Evolutionary conservation across 805 yeast genomes (phyloP).

Genomic region (Starmerella sp.): DNA sequence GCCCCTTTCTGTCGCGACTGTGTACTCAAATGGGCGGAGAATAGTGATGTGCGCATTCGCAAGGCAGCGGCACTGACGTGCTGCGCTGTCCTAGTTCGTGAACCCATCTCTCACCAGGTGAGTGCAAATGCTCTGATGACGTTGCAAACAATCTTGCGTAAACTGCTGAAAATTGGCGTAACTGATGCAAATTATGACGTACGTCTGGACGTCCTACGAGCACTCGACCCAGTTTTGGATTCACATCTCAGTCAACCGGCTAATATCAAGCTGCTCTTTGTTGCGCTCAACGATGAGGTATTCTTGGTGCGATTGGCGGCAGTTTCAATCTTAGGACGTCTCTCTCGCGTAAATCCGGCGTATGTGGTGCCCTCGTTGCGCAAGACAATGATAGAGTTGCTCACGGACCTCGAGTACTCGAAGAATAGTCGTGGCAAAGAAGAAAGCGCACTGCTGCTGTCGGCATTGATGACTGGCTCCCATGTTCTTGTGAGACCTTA

Average conservation of each 20-base stretch:
- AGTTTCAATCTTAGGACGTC: conserved; percentile 66
- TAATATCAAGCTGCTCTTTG: conserved; percentile 70
- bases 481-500: conserved; percentile 80
- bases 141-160: conserved; percentile 74
- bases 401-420: conserved; percentile 78
- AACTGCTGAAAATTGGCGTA: conserved; percentile 67
- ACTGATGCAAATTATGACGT: conserved; percentile 84
- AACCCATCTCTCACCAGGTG: conserved; percentile 73
- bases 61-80: conserved; percentile 78
- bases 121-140: conserved; percentile 71
- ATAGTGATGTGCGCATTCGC: conserved; percentile 66
- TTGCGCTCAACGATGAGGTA: conserved; percentile 83
- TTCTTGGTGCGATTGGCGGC: conserved; percentile 74
- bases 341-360: conserved; percentile 83
- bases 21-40: conserved; percentile 73
- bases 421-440: conserved; percentile 67
- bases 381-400: conserved; percentile 69
- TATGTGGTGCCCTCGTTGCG: conserved; percentile 88
- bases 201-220: conserved; percentile 62
- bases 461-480: conserved; percentile 65
- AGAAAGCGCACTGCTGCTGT: conserved; percentile 67
- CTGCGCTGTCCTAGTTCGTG: conserved; percentile 60
- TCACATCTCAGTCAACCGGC: conserved; percentile 92
- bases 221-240: conserved; percentile 67
- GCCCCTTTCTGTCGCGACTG: conserved; percentile 82